These are phyloP conservation scores for Xylaria sp. DNA, from an alignment of 2,329 filamentous ascomycete genomes.

Conservation along the genomic window DNA sequence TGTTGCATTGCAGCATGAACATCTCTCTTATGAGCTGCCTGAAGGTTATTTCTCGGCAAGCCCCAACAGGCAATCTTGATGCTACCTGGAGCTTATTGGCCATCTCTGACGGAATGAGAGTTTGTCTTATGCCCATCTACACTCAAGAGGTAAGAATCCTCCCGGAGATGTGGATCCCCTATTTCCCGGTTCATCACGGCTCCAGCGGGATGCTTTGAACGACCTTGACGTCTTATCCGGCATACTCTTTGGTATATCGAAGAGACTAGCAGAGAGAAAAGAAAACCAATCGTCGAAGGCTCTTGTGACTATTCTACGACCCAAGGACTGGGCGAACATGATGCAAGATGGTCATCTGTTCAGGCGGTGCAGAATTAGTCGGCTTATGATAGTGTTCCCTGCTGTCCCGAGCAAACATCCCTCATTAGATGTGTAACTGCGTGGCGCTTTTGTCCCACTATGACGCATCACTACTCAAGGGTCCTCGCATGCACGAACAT, in stretches of 20 bases:
- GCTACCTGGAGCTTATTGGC: conserved; percentile 29
- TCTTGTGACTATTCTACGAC: conserved; percentile 1
- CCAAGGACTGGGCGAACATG: conserved; percentile 3
- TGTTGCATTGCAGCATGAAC: conserved; percentile 34
- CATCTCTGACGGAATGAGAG: conserved; percentile 25
- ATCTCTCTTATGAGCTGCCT: conserved; percentile 23
- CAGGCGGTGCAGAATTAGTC: neutral
- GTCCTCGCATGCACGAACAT: conserved; percentile 1
- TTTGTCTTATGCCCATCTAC: conserved; percentile 17
- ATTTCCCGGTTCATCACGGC: conserved; percentile 4
- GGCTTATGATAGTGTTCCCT: neutral
- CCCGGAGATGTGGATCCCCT: conserved; percentile 14
- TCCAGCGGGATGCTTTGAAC: conserved; percentile 17
- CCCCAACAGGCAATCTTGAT: conserved; percentile 13
- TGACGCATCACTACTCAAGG: conserved; percentile 3
- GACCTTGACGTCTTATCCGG: conserved; percentile 1
- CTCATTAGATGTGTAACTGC: neutral
- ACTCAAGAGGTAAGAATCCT: conserved; percentile 12
- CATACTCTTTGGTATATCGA: neutral
- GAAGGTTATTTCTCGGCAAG: conserved; percentile 18
- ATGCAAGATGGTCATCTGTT: conserved; percentile 4
- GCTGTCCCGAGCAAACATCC: neutral
- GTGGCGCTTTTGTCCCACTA: conserved; percentile 23
- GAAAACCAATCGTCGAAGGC: neutral
- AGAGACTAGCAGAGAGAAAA: neutral